Base-by-base conservation (phyloP, 1,284 basidiomycete genomes). In the Jaminaea rosea region DNA sequence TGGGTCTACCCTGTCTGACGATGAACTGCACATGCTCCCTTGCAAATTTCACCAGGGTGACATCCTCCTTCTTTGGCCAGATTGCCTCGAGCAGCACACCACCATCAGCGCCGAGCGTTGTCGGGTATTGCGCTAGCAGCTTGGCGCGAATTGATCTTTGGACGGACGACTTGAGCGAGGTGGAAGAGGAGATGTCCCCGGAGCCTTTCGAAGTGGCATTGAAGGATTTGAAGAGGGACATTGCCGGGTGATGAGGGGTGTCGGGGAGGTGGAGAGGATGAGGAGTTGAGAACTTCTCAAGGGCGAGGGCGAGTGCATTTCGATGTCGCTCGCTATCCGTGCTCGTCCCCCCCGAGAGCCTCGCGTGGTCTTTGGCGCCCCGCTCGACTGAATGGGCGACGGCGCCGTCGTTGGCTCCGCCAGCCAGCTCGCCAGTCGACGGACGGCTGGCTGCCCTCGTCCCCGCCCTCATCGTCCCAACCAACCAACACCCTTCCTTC, bases 21-120 rank as follows among this genome's bases (percentile, higher is more conserved):
- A 88, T 90, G 72, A 99, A 87, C 49, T 88, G 89, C 63, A 97
- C 82, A 74, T 94, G 88, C 62, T 97, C 93, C 83, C 87, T 87
- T 78, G 92, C 96, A 46, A 70, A 73, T 80, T 97, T 98, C 56
- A 92, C 87, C 64, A 87, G 84, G 7, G 87, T 85, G 44, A 97
- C 79, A 1, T 84, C 80, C 77, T 97, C 92, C 80, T 98, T 98
- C 84, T 98, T 99, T 11, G 92, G 90, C 94, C 94, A 97, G 52
- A 98, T 83, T 65, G 82, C 81, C 73, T 99, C 94, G 21, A 99
- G 78, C 17, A 82, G 69, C 1, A 67, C 73, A 1, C 83, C 82
- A 59, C 86, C 87, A 37, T 74, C 62, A 19, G 64, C 58, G 4
- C 59, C 68, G 3, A 69, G 50, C 13, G 65, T 62, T 6, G 57